phyloP scores from a whole-genome alignment of 2,329 filamentous ascomycete genomes.

The Endoconidiophora polonica region DNA sequence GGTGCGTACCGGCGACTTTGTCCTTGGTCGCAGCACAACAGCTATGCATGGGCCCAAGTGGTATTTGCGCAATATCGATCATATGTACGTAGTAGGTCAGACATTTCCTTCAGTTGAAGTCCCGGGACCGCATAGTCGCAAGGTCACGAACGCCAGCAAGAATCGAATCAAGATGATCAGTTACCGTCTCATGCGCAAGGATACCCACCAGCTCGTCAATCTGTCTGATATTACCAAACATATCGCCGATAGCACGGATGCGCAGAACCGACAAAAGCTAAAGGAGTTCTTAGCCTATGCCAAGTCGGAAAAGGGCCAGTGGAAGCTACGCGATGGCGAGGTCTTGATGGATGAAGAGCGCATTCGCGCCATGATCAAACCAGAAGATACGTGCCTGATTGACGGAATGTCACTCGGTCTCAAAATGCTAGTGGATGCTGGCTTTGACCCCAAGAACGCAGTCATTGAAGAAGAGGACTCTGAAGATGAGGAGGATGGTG shows the following conservation, averaged over 20 bases:
- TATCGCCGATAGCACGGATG: conserved; percentile 82
- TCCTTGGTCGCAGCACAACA: conserved; percentile 69
- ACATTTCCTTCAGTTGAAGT: conserved; percentile 85
- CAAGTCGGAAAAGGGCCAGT: conserved; percentile 66
- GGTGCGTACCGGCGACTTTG: conserved; percentile 63
- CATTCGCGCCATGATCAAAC: conserved; percentile 77
- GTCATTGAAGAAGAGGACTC: conserved; percentile 45
- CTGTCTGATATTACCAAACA: conserved; percentile 81
- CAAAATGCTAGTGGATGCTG: conserved; percentile 79
- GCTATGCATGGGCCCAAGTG: conserved; percentile 62
- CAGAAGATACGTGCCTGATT: conserved; percentile 84
- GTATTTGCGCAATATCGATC: conserved; percentile 77
- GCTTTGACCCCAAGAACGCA: conserved; percentile 53
- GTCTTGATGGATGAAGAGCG: conserved; percentile 62
- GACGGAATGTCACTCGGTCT: conserved; percentile 95
- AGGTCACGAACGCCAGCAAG: conserved; percentile 93
- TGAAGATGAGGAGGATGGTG: conserved; percentile 28
- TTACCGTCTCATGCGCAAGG: conserved; percentile 72
- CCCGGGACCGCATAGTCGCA: conserved; percentile 81
- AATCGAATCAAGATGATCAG: conserved; percentile 93
- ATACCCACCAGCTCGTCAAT: conserved; percentile 48
- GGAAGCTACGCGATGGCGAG: conserved; percentile 61
- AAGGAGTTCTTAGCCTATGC: conserved; percentile 91
- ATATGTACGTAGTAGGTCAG: conserved; percentile 81
- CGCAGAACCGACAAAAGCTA: conserved; percentile 90